Conservation (phyloP, 495 filamentous ascomycete genomes). For the Penicillium cataractarum region DNA sequence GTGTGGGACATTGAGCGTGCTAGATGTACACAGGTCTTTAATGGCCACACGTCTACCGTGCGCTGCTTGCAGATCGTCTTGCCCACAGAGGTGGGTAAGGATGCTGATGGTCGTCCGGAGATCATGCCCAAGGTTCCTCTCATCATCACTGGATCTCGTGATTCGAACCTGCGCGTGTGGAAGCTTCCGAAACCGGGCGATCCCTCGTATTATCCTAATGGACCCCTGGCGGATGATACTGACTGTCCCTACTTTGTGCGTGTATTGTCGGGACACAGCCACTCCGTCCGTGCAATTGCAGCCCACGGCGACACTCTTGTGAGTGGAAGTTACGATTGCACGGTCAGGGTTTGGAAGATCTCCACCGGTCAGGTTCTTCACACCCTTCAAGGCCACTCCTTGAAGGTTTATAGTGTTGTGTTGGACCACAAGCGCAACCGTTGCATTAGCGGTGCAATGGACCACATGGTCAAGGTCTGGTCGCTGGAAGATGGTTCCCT, state of each 20-base stretch:
- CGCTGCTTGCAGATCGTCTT: slow-evolving; percentile 94
- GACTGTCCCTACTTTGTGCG: slow-evolving; percentile 96
- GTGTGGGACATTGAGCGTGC: slow-evolving; percentile 97
- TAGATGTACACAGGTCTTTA: slow-evolving; percentile 90
- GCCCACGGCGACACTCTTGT: slow-evolving; percentile 95
- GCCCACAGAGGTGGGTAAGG: slow-evolving; percentile 75
- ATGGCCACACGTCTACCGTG: slow-evolving; percentile 96
- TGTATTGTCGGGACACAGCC: slow-evolving; percentile 79
- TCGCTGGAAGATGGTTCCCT: slow-evolving; percentile 86
- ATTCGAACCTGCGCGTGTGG: slow-evolving; percentile 94
- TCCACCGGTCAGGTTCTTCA: slow-evolving; percentile 91
- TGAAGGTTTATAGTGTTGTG: slow-evolving; percentile 98
- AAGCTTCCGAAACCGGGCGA: slow-evolving; percentile 85
- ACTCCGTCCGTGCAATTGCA: slow-evolving; percentile 97
- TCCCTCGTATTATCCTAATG: slow-evolving; percentile 72
- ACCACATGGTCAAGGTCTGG: slow-evolving; percentile 97
- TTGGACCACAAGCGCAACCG: slow-evolving; percentile 88
- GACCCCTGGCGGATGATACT: slow-evolving; percentile 72
- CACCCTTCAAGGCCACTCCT: slow-evolving; percentile 81
- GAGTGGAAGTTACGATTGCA: slow-evolving; percentile 97
- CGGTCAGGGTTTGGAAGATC: slow-evolving; percentile 96
- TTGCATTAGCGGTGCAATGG: slow-evolving; percentile 98
- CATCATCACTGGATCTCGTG: slow-evolving; percentile 96
- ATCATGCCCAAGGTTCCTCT: slow-evolving; percentile 91
- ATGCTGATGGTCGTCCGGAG: slow-evolving; percentile 71